These are phyloP conservation scores for Periconia sp. DNA, from an alignment of 2,329 filamentous ascomycete species.

Conservation along the genomic window DNA sequence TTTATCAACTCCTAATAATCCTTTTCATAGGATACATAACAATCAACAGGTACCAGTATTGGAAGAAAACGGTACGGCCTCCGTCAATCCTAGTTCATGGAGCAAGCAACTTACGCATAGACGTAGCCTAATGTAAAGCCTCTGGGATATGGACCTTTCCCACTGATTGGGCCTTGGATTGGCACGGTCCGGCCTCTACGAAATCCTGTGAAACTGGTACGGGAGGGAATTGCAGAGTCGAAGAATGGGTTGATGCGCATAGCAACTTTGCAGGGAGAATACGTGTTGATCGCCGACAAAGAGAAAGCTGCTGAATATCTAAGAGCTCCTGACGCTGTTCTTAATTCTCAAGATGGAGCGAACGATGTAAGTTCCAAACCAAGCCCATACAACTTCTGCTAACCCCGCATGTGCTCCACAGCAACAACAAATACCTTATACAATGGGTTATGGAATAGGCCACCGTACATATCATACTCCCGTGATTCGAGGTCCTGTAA, in stretches of 20 bases:
- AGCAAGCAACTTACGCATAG: too few relatives aligned
- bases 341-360: conserved; percentile 1
- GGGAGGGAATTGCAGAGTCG: not conserved
- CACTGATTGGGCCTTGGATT: not conserved
- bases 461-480: conserved; percentile 5
- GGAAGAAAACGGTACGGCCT: not conserved
- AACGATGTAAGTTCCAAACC: conserved; percentile 1
- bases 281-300: conserved; percentile 1
- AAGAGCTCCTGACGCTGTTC: conserved; percentile 1
- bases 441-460: conserved; percentile 5
- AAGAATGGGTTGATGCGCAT: not conserved
- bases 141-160: conserved; percentile 1
- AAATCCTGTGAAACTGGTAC: not conserved
- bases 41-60: not conserved
- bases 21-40: not conserved
- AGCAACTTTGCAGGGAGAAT: conserved; percentile 2
- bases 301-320: conserved; percentile 4
- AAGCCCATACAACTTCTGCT: not conserved
- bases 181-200: conserved; percentile 2
- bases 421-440: conserved; percentile 3
- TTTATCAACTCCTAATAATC: not conserved
- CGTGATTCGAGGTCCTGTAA: not conserved
- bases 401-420: not conserved
- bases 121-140: not conserved
- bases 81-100: too few relatives aligned